phyloP scores from a whole-genome alignment of 2,329 filamentous ascomycete genomes.

The Neofusicoccum laricinum region DNA sequence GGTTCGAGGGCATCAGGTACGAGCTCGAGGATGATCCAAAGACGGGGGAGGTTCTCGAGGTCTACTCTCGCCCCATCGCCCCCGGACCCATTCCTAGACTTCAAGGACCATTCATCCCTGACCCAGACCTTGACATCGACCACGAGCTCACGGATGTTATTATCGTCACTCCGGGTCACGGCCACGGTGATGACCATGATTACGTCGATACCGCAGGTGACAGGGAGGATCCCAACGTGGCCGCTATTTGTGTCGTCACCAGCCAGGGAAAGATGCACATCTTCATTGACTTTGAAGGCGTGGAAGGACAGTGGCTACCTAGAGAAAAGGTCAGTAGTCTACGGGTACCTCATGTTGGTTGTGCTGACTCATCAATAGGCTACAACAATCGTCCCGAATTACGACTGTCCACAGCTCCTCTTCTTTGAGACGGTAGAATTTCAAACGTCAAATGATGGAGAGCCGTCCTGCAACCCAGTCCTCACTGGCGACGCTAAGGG shows the following conservation, averaged over 20 bases:
- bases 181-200: conserved; percentile 43
- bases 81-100: conserved; percentile 57
- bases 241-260: conserved; percentile 58
- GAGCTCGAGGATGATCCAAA: conserved; percentile 50
- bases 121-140: conserved; percentile 49
- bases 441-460: conserved; percentile 22
- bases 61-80: conserved; percentile 54
- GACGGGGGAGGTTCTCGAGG: conserved; percentile 50
- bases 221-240: conserved; percentile 51
- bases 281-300: conserved; percentile 59
- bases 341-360: not conserved
- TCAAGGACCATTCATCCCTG: conserved; percentile 59
- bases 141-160: conserved; percentile 61
- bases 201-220: conserved; percentile 47
- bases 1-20: conserved; percentile 47
- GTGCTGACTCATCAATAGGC: conserved; percentile 7
- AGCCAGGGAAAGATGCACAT: conserved; percentile 55
- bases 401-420: conserved; percentile 24
- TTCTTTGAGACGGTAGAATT: conserved; percentile 43
- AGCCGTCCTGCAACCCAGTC: conserved; percentile 45
- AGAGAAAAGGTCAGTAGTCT: conserved; percentile 29
- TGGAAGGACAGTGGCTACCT: conserved; percentile 63
- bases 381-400: conserved; percentile 20
- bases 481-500: conserved; percentile 57
- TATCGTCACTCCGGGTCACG: conserved; percentile 45